Evolutionary conservation across 2,329 filamentous ascomycete species (phyloP).

Genomic region (Rugonectria rugulosa): DNA sequence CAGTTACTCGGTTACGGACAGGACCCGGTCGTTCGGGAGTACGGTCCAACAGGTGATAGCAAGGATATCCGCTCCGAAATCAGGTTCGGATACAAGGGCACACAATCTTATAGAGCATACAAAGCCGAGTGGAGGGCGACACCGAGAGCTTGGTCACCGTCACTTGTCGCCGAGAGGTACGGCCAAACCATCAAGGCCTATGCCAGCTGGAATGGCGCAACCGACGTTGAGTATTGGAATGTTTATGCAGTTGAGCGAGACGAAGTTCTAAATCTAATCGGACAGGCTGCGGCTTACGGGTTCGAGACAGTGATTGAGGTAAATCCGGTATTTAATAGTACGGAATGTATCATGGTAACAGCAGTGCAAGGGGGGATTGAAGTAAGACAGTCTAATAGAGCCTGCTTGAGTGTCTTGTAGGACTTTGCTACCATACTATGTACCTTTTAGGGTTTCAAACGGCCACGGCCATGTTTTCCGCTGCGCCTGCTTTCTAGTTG

Average conservation of each 20-base stretch:
- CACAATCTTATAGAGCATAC: constrained; percentile 34
- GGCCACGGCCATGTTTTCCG: too few species aligned
- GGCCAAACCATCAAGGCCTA: constrained; percentile 11
- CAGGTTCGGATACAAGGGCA: constrained; percentile 29
- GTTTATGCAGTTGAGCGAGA: constrained; percentile 23
- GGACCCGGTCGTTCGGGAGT: constrained; percentile 36
- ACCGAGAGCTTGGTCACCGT: constrained; percentile 25
- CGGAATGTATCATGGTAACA: constrained; percentile 28
- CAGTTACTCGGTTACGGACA: constrained; percentile 35
- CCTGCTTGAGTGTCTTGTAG: constrained; percentile 16
- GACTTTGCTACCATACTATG: too few species aligned
- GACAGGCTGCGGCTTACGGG: constrained; percentile 2
- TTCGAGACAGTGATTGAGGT: constrained; percentile 40
- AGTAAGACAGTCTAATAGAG: constrained; percentile 30
- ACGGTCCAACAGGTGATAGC: constrained; percentile 25
- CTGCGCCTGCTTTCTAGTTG: too few species aligned
- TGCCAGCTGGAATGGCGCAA: constrained; percentile 40
- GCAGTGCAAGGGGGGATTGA: constrained; percentile 31
- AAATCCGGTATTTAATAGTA: constrained; percentile 12
- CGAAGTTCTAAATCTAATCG: neutral
- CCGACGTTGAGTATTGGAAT: constrained; percentile 35
- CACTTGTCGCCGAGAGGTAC: constrained; percentile 23
- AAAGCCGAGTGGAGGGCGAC: constrained; percentile 36
- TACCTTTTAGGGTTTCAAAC: too few species aligned
- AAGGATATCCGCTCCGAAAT: constrained; percentile 36